Evolutionary conservation across 1,284 basidiomycete species (phyloP).

Genomic region (Xanthoconium separans): DNA sequence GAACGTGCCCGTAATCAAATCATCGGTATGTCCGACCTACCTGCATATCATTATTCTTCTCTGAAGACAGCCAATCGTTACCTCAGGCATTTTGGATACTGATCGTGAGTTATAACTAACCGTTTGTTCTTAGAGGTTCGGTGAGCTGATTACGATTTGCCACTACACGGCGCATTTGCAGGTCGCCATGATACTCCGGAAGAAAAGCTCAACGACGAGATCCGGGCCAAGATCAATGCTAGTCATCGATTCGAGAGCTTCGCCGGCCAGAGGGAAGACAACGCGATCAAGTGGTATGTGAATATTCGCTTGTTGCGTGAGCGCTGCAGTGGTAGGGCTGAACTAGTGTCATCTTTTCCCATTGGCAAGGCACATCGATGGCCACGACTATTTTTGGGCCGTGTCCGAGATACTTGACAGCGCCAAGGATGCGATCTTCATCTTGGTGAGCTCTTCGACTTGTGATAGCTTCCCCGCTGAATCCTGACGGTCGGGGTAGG

Average conservation of each 20-base stretch:
- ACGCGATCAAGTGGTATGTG: conserved; percentile 81
- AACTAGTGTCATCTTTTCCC: not conserved
- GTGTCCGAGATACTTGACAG: conserved; percentile 84
- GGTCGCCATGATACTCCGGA: conserved; percentile 75
- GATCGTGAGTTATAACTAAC: conserved; percentile 47
- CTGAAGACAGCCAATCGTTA: not conserved
- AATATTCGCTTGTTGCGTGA: not conserved
- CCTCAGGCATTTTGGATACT: conserved; percentile 51
- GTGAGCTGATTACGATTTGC: conserved; percentile 4
- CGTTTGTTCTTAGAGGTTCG: not conserved
- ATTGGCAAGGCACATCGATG: conserved; percentile 74
- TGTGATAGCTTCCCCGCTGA: not conserved
- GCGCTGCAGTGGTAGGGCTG: not conserved
- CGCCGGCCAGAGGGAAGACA: conserved; percentile 65
- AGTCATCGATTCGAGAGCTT: conserved; percentile 86
- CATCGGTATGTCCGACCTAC: conserved; percentile 40
- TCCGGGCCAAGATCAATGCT: conserved; percentile 70
- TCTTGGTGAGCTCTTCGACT: conserved; percentile 45
- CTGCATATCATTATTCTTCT: not conserved
- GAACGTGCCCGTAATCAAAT: conserved; percentile 49
- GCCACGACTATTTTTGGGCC: conserved; percentile 94
- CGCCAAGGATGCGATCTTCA: conserved; percentile 77
- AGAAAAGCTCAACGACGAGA: conserved; percentile 64
- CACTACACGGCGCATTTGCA: conserved; percentile 19
- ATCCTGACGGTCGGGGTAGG: conserved; percentile 39